Percentiles rank a stretch among this genome's conserved stretches.
Evolutionary conservation across 345 rosid species (phyloP).

Genomic region (Balakata baccata): DNA sequence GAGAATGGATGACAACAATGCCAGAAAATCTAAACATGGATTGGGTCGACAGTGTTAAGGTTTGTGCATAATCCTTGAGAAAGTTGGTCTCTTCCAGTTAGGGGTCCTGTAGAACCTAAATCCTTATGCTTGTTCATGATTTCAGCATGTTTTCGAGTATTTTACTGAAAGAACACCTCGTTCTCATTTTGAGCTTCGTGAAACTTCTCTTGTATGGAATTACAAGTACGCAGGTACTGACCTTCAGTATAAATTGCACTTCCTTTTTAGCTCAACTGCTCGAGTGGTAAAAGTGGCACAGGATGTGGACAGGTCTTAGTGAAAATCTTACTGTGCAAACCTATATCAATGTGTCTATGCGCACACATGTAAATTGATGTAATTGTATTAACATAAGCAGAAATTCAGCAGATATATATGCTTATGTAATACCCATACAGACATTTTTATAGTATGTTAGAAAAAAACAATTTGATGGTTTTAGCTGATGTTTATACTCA

Average conservation of each 20-base stretch:
- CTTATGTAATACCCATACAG: not conserved
- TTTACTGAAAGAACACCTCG: slow-evolving; percentile 63
- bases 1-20: slow-evolving; percentile 66
- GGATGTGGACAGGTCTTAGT: not conserved
- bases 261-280: not conserved
- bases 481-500: not conserved
- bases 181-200: slow-evolving; percentile 55
- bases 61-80: slow-evolving; percentile 11
- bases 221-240: slow-evolving; percentile 55
- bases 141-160: slow-evolving; percentile 58
- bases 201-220: slow-evolving; percentile 60
- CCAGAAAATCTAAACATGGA: slow-evolving; percentile 56
- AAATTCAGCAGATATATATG: not conserved
- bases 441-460: not conserved
- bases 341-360: not conserved
- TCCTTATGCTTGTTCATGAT: slow-evolving; percentile 30
- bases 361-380: not conserved
- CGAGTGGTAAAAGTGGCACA: not conserved
- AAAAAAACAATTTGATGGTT: not conserved
- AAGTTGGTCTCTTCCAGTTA: slow-evolving; percentile 11
- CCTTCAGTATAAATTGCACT: not conserved
- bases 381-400: not conserved
- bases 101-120: slow-evolving; percentile 16
- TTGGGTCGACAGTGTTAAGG: slow-evolving; percentile 66
- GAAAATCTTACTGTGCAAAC: not conserved